Base-by-base conservation (phyloP, 2,329 filamentous ascomycete species). In the Scytalidium sp. region DNA sequence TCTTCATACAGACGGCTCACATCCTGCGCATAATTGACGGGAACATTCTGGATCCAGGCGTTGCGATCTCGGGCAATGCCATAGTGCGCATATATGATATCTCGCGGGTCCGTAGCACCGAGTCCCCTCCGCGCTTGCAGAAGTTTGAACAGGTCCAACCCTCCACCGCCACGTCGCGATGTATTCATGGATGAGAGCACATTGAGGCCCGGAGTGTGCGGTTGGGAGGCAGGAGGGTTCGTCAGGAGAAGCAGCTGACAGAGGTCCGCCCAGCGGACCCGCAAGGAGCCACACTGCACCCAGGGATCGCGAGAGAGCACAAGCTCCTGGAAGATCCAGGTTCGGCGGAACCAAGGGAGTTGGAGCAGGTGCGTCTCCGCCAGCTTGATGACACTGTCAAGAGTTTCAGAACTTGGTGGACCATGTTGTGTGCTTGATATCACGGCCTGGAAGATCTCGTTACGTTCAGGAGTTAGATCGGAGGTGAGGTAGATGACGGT, bases 291-390 rank as follows among this genome's bases (percentile, higher is more conserved):
- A 17, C 29, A 45, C 40, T 53, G 50, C 25, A 53, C 23, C 47
- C 43, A 50, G 10, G 45, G 47, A 32, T 49, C 47, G 8, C 41
- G 23, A 2, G 50, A 53, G 19, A 53, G 36, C 7, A 47, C 41
- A 2, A 53, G 29, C 22, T 53, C 47, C 40, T 53, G 50, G 19
- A 47, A 45, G 3, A 53, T 43, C 50, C 50, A 53, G 3, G 50
- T 45, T 20, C 50, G 22, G 11, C 17, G 39, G 19, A 53, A 53
- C 50, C 50, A 50, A 3, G 43, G 41, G 1, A 21, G 17, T 13
- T 36, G 19, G 8, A 50, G 6, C 13, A 43, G n/a, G n/a, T 32
- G 10, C 7, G 11, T 20, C n/a, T 39, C 29, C 7, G 32, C 32
- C 4, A 36, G 32, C 8, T 36, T n/a, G 13, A 36, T 36, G 13